These are phyloP conservation scores for Colletotrichum sojae DNA, from an alignment of 2,329 filamentous ascomycete species.

Conservation along the genomic window DNA sequence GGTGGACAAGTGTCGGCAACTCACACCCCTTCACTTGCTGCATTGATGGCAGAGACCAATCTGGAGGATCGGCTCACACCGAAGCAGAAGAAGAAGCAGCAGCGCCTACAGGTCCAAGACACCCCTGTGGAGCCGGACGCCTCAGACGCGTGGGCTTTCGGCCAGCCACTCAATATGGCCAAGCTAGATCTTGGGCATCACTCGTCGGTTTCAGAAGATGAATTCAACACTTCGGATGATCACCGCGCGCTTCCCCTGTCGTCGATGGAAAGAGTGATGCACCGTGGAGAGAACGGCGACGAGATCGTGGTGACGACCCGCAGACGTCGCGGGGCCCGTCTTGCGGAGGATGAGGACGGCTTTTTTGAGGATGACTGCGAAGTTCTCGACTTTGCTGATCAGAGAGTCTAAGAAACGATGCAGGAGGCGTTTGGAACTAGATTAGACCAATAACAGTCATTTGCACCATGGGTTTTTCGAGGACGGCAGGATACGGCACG, in stretches of 20 bases:
- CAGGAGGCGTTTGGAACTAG: conserved; percentile 38
- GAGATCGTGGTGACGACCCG: conserved; percentile 88
- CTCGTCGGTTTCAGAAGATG: conserved; percentile 63
- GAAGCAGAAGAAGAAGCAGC: conserved; percentile 57
- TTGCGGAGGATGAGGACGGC: conserved; percentile 74
- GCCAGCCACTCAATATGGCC: conserved; percentile 64
- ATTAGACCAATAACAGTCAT: conserved; percentile 28
- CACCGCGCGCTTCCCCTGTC: conserved; percentile 73
- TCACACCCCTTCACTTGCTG: conserved; percentile 54
- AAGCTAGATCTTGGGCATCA: conserved; percentile 68
- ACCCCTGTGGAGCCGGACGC: conserved; percentile 38
- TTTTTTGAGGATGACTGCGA: conserved; percentile 96
- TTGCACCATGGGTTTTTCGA: conserved; percentile 28
- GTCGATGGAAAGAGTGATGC: conserved; percentile 75
- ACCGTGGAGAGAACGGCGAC: conserved; percentile 74
- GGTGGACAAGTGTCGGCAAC: conserved; percentile 47
- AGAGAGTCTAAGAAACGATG: conserved; percentile 66
- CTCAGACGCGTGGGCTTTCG: conserved; percentile 69
- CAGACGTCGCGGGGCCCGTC: conserved; percentile 70
- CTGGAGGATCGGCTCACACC: conserved; percentile 56
- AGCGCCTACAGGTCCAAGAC: conserved; percentile 43
- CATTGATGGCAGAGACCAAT: conserved; percentile 56
- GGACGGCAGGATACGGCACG: not conserved
- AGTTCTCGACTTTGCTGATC: conserved; percentile 88
- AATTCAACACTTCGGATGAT: conserved; percentile 66